Conservation (phyloP, 208 protist species). For the Acanthamoeba divionensis region DNA sequence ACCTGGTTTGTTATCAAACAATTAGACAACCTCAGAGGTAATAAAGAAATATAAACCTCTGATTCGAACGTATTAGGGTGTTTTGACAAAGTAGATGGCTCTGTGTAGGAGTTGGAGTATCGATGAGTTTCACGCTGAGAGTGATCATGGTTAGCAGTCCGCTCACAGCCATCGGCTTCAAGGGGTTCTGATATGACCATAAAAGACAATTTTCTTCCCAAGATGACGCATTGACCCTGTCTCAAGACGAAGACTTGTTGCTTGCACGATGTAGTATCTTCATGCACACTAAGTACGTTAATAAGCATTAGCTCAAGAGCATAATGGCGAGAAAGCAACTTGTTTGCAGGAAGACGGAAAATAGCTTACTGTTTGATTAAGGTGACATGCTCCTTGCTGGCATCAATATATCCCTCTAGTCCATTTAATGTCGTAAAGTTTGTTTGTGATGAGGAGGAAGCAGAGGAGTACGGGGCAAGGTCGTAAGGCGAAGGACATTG, state of each 20-base stretch:
- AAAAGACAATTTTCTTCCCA: neutral
- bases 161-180: neutral
- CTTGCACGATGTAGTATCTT: neutral
- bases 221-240: neutral
- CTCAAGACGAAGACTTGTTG: slow-evolving; percentile 7
- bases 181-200: neutral
- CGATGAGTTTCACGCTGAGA: neutral
- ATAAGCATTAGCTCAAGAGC: neutral
- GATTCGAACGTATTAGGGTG: neutral
- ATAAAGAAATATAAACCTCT: neutral
- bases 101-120: neutral
- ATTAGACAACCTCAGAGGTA: no score
- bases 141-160: neutral
- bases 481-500: neutral
- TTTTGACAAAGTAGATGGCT: neutral
- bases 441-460: no score
- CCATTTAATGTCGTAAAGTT: slow-evolving; percentile 5
- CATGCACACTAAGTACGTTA: neutral
- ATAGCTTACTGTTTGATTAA: neutral
- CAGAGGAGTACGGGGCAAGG: no score
- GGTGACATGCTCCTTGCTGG: neutral
- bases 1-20: no score
- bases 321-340: neutral
- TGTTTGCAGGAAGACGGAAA: no score
- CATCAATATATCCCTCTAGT: neutral